Conservation (phyloP, 2,329 filamentous ascomycete genomes). For the Fulvia fulva region DNA sequence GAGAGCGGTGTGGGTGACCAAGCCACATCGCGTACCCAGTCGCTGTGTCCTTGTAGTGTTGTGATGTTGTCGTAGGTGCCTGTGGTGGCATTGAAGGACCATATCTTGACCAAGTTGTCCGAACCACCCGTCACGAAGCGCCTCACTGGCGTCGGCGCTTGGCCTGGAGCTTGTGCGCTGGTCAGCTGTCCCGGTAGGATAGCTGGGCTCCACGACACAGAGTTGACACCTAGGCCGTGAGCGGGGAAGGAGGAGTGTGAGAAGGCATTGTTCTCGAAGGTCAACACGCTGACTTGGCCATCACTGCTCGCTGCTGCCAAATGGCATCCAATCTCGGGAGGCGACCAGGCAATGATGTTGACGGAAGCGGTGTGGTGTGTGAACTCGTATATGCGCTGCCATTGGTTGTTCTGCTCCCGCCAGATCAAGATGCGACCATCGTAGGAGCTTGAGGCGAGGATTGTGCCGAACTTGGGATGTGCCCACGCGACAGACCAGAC, state of each 20-base stretch:
- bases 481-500: conserved; percentile 99
- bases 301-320: conserved; percentile 93
- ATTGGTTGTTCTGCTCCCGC: conserved; percentile 67
- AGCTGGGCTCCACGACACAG: conserved; percentile 89
- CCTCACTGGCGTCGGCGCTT: conserved; percentile 54
- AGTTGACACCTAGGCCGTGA: conserved; percentile 91
- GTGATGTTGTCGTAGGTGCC: conserved; percentile 40
- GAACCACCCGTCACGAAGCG: conserved; percentile 93
- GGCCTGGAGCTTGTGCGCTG: conserved; percentile 54
- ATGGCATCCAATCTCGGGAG: conserved; percentile 90
- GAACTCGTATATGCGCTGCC: conserved; percentile 86
- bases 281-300: conserved; percentile 87
- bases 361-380: conserved; percentile 91
- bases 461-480: conserved; percentile 97
- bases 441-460: conserved; percentile 91
- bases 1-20: conserved; percentile 94
- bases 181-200: conserved; percentile 79
- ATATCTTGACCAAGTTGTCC: conserved; percentile 91
- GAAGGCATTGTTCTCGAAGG: conserved; percentile 95
- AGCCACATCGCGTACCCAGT: conserved; percentile 97
- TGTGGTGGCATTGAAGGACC: conserved; percentile 65
- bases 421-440: conserved; percentile 98
- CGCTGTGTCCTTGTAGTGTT: conserved; percentile 75
- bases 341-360: conserved; percentile 96
- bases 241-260: conserved; percentile 85